These are phyloP conservation scores for Trichosanthes truncata DNA, from an alignment of 306 rosid genomes.

Conservation along the genomic window DNA sequence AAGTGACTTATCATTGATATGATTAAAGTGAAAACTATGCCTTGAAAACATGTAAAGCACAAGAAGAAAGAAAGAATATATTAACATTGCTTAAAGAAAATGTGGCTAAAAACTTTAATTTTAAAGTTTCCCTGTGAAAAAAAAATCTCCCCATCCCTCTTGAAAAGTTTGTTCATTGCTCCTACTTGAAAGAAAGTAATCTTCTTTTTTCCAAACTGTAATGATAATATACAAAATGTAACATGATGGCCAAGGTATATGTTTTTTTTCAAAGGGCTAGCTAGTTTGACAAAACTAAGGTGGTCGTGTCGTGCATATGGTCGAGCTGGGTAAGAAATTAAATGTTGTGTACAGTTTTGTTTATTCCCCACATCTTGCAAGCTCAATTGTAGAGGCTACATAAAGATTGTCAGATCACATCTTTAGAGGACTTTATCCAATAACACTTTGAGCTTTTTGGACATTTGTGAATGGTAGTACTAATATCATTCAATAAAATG, in stretches of 20 bases:
- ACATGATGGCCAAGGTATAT: background rate
- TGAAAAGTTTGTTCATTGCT: conserved; percentile 2
- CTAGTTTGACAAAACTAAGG: background rate
- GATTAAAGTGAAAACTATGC: conserved; percentile 1
- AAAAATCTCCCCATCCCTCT: background rate
- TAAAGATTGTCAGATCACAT: background rate
- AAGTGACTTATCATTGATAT: conserved; percentile 3
- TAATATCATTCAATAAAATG: background rate
- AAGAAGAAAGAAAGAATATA: background rate
- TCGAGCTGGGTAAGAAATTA: background rate
- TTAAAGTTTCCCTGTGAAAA: background rate
- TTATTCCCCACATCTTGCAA: background rate
- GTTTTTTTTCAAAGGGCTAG: background rate
- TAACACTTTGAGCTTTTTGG: conserved; percentile 2
- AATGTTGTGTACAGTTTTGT: background rate
- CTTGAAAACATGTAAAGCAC: background rate
- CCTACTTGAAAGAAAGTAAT: background rate
- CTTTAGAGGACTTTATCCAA: background rate
- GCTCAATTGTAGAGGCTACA: background rate
- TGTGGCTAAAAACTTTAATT: background rate
- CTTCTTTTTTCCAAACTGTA: background rate
- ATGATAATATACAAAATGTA: background rate
- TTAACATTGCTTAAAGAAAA: background rate
- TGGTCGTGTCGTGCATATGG: background rate
- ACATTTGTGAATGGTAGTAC: background rate